Evolutionary conservation across 164 flowering plant species (phyloP).

Genomic region (Warburgia ugandensis): DNA sequence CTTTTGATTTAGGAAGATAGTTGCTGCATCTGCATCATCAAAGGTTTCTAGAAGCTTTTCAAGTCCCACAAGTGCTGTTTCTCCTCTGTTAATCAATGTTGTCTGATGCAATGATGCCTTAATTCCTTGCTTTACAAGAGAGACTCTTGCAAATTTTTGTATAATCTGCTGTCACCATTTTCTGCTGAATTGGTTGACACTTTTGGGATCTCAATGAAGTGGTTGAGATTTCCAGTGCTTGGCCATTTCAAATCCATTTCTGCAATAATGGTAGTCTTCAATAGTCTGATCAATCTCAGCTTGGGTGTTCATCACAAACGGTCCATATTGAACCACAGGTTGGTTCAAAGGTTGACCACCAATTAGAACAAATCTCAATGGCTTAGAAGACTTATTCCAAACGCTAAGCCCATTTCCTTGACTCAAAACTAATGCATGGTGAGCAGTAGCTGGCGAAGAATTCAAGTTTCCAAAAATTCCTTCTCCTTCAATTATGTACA

Average conservation of each 20-base stretch:
- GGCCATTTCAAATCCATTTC: slow-evolving; percentile 84
- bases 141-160: too few relatives aligned
- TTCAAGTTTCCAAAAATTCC: slow-evolving; percentile 46
- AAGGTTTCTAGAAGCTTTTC: too few relatives aligned
- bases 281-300: slow-evolving; percentile 69
- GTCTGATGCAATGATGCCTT: too few relatives aligned
- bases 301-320: slow-evolving; percentile 94
- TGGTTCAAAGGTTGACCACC: slow-evolving; percentile 82
- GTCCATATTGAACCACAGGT: slow-evolving; percentile 77
- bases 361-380: slow-evolving; percentile 56
- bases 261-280: slow-evolving; percentile 50
- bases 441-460: slow-evolving; percentile 40
- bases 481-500: slow-evolving; percentile 74
- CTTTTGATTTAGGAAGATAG: too few relatives aligned
- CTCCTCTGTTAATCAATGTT: too few relatives aligned
- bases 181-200: too few relatives aligned
- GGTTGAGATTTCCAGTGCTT: slow-evolving; percentile 61
- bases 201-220: neutral
- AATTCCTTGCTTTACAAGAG: too few relatives aligned
- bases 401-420: slow-evolving; percentile 64
- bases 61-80: too few relatives aligned
- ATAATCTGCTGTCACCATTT: too few relatives aligned
- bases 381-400: slow-evolving; percentile 60
- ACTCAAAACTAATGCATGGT: slow-evolving; percentile 60
- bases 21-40: too few relatives aligned